A percentile compares a stretch with the other conserved stretches of the same genome.
Conservation (phyloP, 1,284 basidiomycete genomes). For the Pyrrhoderma noxium region DNA sequence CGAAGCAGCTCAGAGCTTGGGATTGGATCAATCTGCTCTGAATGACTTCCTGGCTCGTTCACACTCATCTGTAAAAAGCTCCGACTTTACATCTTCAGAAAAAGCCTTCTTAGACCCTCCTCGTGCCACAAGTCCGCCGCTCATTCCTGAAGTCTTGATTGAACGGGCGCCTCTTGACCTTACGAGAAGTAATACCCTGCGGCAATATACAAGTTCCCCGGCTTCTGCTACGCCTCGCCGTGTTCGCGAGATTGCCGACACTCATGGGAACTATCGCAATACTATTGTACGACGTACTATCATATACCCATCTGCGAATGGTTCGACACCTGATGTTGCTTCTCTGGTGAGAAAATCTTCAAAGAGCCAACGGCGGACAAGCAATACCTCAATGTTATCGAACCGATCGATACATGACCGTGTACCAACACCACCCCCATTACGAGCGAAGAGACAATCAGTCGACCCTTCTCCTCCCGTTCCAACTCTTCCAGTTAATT, state of each 20-base stretch:
- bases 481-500: conserved; percentile 44
- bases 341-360: conserved; percentile 50
- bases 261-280: conserved; percentile 30
- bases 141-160: conserved; percentile 14
- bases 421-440: conserved; percentile 73
- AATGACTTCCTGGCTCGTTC: conserved; percentile 50
- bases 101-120: background rate
- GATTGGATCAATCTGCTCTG: conserved; percentile 61
- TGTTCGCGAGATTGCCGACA: conserved; percentile 31
- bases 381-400: conserved; percentile 45
- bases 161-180: conserved; percentile 11
- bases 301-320: conserved; percentile 54
- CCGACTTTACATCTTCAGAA: conserved; percentile 1
- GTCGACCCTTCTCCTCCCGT: conserved; percentile 59
- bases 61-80: background rate
- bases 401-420: conserved; percentile 69
- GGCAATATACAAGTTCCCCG: conserved; percentile 12
- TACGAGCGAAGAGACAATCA: conserved; percentile 58
- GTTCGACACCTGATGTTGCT: conserved; percentile 46
- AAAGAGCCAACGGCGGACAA: conserved; percentile 34
- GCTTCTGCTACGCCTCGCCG: conserved; percentile 32
- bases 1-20: conserved; percentile 65
- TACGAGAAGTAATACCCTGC: conserved; percentile 7
- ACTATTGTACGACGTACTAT: conserved; percentile 67
- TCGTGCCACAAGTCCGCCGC: conserved; percentile 5